These are phyloP conservation scores for Fusarium bulbicola DNA, from an alignment of 2,329 filamentous ascomycete species.

Conservation along the genomic window DNA sequence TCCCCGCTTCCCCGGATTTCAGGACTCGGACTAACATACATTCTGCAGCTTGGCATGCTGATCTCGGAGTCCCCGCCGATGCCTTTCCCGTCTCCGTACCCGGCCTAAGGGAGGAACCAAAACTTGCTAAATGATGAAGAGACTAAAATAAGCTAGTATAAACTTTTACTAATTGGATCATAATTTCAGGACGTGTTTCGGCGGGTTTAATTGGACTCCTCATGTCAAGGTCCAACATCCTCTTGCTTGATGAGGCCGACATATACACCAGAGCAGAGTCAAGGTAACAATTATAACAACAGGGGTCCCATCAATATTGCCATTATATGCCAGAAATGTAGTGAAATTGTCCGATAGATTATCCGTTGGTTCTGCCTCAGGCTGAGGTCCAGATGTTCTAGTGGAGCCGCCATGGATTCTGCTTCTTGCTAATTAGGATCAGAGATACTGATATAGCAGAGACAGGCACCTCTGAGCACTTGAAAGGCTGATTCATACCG, in stretches of 20 bases:
- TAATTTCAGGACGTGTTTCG: too few species aligned
- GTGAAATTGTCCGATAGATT: not conserved
- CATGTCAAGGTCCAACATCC: too few species aligned
- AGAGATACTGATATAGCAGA: accelerated
- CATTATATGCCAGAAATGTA: not conserved
- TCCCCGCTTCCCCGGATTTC: not conserved
- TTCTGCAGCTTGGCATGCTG: not conserved
- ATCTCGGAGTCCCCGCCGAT: not conserved
- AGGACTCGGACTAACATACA: not conserved
- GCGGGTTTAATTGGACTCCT: too few species aligned
- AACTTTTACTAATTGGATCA: too few species aligned
- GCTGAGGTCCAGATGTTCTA: too few species aligned
- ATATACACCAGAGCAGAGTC: too few species aligned
- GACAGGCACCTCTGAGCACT: accelerated
- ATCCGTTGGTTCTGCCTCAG: accelerated
- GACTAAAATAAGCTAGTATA: too few species aligned
- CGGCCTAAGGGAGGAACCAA: too few species aligned
- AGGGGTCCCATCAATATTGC: too few species aligned
- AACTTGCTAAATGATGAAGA: too few species aligned
- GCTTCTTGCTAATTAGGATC: not conserved
- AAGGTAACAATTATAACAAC: too few species aligned
- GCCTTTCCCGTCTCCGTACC: not conserved
- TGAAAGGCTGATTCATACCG: accelerated
- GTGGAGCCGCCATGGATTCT: accelerated
- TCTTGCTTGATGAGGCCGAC: too few species aligned